Conservation (phyloP, 306 rosid species). For the Fagus sylvatica region DNA sequence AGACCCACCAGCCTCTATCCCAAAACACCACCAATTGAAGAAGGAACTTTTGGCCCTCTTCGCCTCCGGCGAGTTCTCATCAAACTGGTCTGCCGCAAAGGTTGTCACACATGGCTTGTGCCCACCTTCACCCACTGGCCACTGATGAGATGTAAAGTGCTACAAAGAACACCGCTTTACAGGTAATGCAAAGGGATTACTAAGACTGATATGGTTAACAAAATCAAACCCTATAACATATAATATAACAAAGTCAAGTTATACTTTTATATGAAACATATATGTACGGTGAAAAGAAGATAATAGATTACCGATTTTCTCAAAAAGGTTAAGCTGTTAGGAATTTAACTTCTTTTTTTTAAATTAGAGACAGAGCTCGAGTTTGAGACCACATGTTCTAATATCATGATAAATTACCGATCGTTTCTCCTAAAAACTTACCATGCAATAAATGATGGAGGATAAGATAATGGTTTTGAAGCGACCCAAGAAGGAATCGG, state of each 20-base stretch:
- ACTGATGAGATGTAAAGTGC: constrained; percentile 38
- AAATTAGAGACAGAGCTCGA: too few species aligned
- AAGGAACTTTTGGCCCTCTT: constrained; percentile 42
- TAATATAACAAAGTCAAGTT: too few species aligned
- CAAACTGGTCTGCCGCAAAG: constrained; percentile 59
- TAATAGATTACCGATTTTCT: too few species aligned
- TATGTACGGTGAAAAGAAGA: too few species aligned
- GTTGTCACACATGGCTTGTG: constrained; percentile 54
- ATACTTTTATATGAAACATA: too few species aligned
- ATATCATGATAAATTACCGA: too few species aligned
- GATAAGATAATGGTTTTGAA: constrained; percentile 44
- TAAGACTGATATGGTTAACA: constrained; percentile 31
- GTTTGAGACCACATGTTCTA: too few species aligned
- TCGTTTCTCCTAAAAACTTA: too few species aligned
- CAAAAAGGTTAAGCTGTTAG: too few species aligned
- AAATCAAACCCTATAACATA: constrained; percentile 39
- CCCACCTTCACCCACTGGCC: constrained; percentile 50
- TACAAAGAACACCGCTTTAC: constrained; percentile 17
- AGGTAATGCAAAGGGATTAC: constrained; percentile 2
- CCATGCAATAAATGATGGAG: constrained; percentile 19
- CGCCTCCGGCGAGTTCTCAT: constrained; percentile 30
- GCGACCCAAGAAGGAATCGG: constrained; percentile 55
- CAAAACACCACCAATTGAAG: constrained; percentile 56
- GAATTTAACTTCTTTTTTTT: too few species aligned
- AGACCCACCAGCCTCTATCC: constrained; percentile 28